phyloP scores from a whole-genome alignment of 139 green algal species.

The Haematococcus sp. region DNA sequence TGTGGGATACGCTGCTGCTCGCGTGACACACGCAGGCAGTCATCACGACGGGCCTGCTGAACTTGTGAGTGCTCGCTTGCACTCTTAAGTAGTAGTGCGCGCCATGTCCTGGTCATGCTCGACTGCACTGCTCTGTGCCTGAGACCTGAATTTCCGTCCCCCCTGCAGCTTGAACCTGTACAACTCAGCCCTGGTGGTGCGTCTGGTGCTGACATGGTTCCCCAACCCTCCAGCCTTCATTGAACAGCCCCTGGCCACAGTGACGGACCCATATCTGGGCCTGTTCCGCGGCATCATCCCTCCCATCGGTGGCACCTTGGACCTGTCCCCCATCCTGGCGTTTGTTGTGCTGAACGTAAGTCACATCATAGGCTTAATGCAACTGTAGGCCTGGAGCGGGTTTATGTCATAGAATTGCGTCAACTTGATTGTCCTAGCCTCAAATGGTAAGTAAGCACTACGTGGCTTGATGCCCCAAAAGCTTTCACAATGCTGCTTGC shows the following conservation, averaged over 20 bases:
- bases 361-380: background rate
- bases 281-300: constrained; percentile 98
- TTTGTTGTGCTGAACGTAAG: constrained; percentile 89
- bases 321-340: constrained; percentile 96
- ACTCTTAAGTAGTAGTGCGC: no score
- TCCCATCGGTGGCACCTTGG: constrained; percentile 86
- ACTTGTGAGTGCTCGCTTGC: constrained; percentile 68
- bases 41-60: constrained; percentile 76
- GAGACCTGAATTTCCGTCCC: no score
- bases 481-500: no score
- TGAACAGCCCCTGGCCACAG: constrained; percentile 70
- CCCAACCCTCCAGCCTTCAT: constrained; percentile 82
- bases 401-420: background rate
- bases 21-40: constrained; percentile 41
- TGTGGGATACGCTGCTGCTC: no score
- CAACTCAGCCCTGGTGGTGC: constrained; percentile 90
- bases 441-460: background rate
- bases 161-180: constrained; percentile 72
- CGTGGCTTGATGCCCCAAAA: no score
- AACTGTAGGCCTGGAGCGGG: background rate
- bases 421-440: background rate
- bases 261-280: constrained; percentile 95
- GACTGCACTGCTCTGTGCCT: no score
- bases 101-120: no score
- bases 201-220: constrained; percentile 98